Conservation (phyloP, 495 filamentous ascomycete genomes). For the Apodospora peruviana region DNA sequence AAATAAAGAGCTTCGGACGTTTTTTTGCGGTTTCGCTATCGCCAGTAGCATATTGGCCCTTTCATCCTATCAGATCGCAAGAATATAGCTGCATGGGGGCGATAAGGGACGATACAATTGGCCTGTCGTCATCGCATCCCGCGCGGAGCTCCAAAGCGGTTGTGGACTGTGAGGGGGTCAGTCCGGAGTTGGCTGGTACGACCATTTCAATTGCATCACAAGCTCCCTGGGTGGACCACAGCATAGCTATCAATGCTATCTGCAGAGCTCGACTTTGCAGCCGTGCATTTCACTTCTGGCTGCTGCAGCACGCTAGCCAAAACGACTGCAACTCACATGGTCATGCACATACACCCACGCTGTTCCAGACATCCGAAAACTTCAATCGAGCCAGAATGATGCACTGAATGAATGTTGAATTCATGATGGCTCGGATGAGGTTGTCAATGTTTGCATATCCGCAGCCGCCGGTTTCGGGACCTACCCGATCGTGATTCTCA, state of each 20-base stretch:
- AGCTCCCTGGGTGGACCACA: conserved; percentile 9
- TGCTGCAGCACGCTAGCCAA: conserved; percentile 11
- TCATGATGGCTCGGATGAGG: not conserved
- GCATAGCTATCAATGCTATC: conserved; percentile 12
- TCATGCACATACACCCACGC: conserved; percentile 13
- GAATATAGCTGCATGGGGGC: conserved; percentile 21
- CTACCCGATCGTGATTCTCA: too few relatives aligned
- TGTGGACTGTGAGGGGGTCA: conserved; percentile 11
- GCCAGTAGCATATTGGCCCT: not conserved
- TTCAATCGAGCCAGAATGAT: too few relatives aligned
- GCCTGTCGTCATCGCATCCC: conserved; percentile 33
- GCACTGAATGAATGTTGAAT: too few relatives aligned
- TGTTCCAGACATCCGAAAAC: conserved; percentile 4
- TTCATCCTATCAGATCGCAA: conserved; percentile 14
- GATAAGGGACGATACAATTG: conserved; percentile 25
- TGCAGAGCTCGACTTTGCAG: conserved; percentile 2
- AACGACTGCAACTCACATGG: conserved; percentile 8
- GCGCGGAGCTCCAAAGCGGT: conserved; percentile 14
- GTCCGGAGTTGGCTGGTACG: conserved; percentile 22
- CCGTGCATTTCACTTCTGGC: conserved; percentile 4
- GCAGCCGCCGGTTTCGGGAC: not conserved
- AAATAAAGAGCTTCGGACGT: not conserved
- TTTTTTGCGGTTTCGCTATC: conserved; percentile 8
- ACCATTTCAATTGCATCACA: conserved; percentile 22
- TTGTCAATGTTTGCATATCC: conserved; percentile 1